These are phyloP conservation scores for Plantago major DNA, from an alignment of 257 asterid genomes.

Conservation along the genomic window DNA sequence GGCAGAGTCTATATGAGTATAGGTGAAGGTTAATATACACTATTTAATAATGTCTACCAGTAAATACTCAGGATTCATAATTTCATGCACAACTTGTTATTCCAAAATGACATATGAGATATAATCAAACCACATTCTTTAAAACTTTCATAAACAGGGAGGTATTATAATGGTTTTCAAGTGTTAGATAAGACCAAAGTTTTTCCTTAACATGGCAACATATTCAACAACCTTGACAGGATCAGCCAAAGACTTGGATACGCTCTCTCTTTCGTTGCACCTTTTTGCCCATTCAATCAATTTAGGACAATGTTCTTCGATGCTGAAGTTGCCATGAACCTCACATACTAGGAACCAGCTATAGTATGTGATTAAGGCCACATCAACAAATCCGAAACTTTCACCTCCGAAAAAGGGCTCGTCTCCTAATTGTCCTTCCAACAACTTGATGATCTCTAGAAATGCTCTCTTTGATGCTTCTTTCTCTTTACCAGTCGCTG, in stretches of 20 bases:
- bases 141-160: too few species aligned
- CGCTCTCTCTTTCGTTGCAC: constrained; percentile 43
- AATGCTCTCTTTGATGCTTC: constrained; percentile 48
- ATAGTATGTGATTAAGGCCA: constrained; percentile 38
- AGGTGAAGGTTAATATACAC: too few species aligned
- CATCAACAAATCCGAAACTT: constrained; percentile 45
- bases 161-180: too few species aligned
- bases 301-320: constrained; percentile 42
- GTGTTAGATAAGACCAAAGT: constrained; percentile 8
- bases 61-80: too few species aligned
- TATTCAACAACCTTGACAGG: constrained; percentile 31
- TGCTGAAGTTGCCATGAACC: constrained; percentile 37
- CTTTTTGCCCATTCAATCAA: constrained; percentile 52
- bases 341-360: constrained; percentile 55
- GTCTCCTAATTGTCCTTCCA: constrained; percentile 48
- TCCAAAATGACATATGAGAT: too few species aligned
- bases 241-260: constrained; percentile 43
- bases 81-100: too few species aligned
- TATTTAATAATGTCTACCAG: too few species aligned
- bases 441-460: constrained; percentile 33
- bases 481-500: constrained; percentile 37
- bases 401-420: constrained; percentile 51
- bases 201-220: constrained; percentile 26
- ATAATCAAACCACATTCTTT: too few species aligned
- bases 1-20: too few species aligned